phyloP scores from a whole-genome alignment of 768 basidiomycete species.

The Hortiboletus campestris region DNA sequence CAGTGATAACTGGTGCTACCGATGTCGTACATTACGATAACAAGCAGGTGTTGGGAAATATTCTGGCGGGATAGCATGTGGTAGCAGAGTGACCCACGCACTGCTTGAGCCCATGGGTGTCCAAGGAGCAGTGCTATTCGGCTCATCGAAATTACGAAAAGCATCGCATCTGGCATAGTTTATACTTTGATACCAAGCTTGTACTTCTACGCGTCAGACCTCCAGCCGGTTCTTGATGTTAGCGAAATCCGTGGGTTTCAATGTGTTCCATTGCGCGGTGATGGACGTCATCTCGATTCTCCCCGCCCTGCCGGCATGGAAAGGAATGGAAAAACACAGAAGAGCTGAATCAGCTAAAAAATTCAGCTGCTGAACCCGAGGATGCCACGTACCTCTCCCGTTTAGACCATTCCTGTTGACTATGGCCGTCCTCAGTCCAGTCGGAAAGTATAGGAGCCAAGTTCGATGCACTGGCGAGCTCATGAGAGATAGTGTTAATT shows the following conservation, averaged over 20 bases:
- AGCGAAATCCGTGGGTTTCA: conserved; percentile 53
- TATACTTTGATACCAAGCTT: conserved; percentile 7
- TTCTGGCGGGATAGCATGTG: conserved; percentile 9
- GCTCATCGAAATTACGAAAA: conserved; percentile 12
- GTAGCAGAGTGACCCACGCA: not conserved
- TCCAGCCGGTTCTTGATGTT: conserved; percentile 52
- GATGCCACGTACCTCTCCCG: conserved; percentile 44
- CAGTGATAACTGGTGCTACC: not conserved
- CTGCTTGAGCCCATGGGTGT: not conserved
- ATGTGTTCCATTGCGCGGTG: conserved; percentile 45
- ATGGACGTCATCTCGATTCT: conserved; percentile 54
- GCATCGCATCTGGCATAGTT: conserved; percentile 20
- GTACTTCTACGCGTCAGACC: conserved; percentile 38
- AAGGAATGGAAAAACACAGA: not conserved
- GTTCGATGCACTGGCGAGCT: conserved; percentile 32
- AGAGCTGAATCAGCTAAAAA: conserved; percentile 10
- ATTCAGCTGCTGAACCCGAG: conserved; percentile 20
- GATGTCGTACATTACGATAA: conserved; percentile 17
- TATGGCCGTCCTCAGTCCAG: conserved; percentile 53
- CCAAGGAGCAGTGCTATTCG: not conserved
- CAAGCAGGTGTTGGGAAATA: not conserved
- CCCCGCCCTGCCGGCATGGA: conserved; percentile 43
- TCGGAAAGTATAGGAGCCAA: conserved; percentile 37
- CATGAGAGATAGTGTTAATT: conserved; percentile 48
- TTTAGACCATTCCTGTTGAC: conserved; percentile 56